Conservation (phyloP, 345 rosid species). For the Brassica cretica region DNA sequence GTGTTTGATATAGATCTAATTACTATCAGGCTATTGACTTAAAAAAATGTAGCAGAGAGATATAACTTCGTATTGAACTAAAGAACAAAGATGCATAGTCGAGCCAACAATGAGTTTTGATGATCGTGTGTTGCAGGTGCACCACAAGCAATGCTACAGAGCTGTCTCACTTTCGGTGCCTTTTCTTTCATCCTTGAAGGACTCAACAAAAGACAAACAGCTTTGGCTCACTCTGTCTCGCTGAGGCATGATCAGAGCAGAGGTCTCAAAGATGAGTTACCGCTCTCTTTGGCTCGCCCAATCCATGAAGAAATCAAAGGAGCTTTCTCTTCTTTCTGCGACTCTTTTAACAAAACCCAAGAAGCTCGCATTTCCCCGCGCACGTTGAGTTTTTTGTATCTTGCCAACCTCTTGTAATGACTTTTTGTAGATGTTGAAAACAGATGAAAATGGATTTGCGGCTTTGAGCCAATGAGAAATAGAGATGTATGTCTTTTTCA, state of each 20-base stretch:
- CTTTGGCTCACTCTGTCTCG: conserved; percentile 63
- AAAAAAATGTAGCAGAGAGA: neutral
- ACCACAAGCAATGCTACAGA: conserved; percentile 69
- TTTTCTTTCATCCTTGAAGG: conserved; percentile 78
- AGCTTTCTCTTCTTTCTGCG: conserved; percentile 70
- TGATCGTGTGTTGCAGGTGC: conserved; percentile 51
- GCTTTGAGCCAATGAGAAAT: neutral
- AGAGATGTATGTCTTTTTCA: neutral
- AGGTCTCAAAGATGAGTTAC: conserved; percentile 31
- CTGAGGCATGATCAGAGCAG: conserved; percentile 32
- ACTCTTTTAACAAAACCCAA: conserved; percentile 51
- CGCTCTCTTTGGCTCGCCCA: conserved; percentile 57
- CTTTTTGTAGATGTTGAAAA: conserved; percentile 25
- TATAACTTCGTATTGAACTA: neutral
- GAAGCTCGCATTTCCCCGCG: conserved; percentile 33
- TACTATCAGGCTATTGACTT: too few relatives aligned
- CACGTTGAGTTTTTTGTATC: conserved; percentile 18
- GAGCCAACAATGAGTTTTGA: conserved; percentile 3
- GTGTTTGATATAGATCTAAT: too few relatives aligned
- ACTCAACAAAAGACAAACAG: conserved; percentile 77
- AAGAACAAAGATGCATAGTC: neutral
- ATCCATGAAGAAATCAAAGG: conserved; percentile 63
- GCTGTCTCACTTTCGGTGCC: conserved; percentile 83
- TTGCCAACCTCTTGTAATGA: neutral
- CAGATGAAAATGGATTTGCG: neutral